Base-by-base conservation (phyloP, 176 grass and related monocot genomes). In the Bolboschoenus planiculmis region DNA sequence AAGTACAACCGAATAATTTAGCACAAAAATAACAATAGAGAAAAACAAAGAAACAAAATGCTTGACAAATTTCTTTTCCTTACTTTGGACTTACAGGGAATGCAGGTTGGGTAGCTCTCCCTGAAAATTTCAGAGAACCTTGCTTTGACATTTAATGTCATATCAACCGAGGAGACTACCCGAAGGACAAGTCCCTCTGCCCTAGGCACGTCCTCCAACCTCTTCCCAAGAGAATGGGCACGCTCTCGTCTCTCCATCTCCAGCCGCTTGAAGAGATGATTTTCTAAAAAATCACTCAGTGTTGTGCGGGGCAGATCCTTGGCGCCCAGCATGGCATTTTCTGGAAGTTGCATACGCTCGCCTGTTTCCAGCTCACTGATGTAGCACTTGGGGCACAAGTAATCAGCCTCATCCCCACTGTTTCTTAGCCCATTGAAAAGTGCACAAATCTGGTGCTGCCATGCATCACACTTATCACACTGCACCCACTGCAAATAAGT, bases 41-140 rank as follows among this genome's bases (percentile, higher is more conserved):
- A 58, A 48, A 30, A n/a, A 30, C 63, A 43, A 84, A 21, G 61
- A 79, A 56, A 77, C n/a, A 81, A 21, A 56, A 54, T 89, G 83
- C 26, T 71, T 81, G 83, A 72, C 46, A 78, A n/a, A 86, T 56
- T 50, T 78, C 33, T 55, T 63, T 79, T 81, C 50, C 54, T 34
- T 58, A 97, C 91, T 91, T 97, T 97, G 8, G 94, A 97, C 87
- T 91, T 97, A 84, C 91, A 97, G 2, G 94, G 91, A 83, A 97
- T 90, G 70, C 88, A 67, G 42, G 34, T 62, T 57, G 94, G 91
- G 80, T 91, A 97, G 35, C 86, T 88, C 86, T 89, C 89, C 77
- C 90, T 86, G 78, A 97, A 90, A 80, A 93, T 78, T 10, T 91
- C 87, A 54, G 48, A 68, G 86, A 97, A 91, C 59, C 39, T 80